Conservation (phyloP, 495 filamentous ascomycete species). For the Aspergillus bertholletiae region DNA sequence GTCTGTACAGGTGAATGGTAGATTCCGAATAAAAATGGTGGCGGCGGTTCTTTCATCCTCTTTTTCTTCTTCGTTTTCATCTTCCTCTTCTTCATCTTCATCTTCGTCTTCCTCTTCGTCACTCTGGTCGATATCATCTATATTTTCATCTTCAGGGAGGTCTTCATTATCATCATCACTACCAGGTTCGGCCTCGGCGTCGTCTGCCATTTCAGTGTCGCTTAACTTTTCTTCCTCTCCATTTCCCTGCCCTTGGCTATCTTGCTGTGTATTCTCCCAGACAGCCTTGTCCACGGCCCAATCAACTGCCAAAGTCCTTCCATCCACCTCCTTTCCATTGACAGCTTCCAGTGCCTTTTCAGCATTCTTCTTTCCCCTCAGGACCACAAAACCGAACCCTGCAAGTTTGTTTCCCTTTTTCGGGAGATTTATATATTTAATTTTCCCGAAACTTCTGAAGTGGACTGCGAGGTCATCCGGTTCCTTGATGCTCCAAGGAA, state of each 20-base stretch:
- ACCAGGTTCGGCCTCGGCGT: conserved; percentile 25
- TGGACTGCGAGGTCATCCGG: conserved; percentile 71
- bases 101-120: conserved; percentile 32
- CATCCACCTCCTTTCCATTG: conserved; percentile 89
- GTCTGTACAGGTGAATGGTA: conserved; percentile 83
- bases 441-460: conserved; percentile 85
- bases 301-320: conserved; percentile 83
- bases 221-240: conserved; percentile 20
- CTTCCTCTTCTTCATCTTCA: conserved; percentile 45
- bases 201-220: conserved; percentile 38
- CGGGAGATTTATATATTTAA: conserved; percentile 77
- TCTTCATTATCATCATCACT: conserved; percentile 22
- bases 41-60: conserved; percentile 55
- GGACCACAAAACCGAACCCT: conserved; percentile 90
- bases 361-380: conserved; percentile 86
- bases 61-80: conserved; percentile 50
- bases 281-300: conserved; percentile 91
- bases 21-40: conserved; percentile 90
- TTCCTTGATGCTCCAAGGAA: conserved; percentile 93
- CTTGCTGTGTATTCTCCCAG: conserved; percentile 65
- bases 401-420: conserved; percentile 67
- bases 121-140: conserved; percentile 16
- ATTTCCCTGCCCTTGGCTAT: conserved; percentile 27
- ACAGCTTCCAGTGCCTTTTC: conserved; percentile 79
- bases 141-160: conserved; percentile 26